Conservation (phyloP, 441 rosid species). For the Syzygium malaccense region DNA sequence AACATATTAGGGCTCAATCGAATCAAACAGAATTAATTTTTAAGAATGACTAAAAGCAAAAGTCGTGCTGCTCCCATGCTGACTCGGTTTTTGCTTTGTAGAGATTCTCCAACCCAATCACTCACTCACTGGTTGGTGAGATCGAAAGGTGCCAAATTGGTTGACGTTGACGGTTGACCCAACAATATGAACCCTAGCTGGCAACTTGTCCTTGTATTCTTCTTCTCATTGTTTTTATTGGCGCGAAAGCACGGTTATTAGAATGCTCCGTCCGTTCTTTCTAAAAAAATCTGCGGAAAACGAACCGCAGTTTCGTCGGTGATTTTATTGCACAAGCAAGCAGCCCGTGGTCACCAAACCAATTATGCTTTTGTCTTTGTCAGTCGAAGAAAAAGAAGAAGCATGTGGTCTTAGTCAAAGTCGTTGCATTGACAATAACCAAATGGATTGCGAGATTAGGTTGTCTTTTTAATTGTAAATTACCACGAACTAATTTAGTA, state of each 20-base stretch:
- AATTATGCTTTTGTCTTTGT: background rate
- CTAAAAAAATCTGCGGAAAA: background rate
- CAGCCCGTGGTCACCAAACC: background rate
- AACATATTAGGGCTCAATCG: too few species aligned
- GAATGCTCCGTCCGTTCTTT: background rate
- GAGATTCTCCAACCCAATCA: background rate
- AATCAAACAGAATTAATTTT: background rate
- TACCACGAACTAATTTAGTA: too few species aligned
- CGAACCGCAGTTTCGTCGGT: background rate
- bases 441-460: background rate
- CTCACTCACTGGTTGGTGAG: background rate
- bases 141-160: background rate
- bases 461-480: too few species aligned
- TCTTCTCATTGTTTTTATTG: too few species aligned
- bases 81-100: background rate
- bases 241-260: too few species aligned
- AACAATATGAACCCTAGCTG: background rate
- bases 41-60: background rate
- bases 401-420: background rate
- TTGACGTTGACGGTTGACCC: background rate
- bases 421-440: background rate
- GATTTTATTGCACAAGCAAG: background rate
- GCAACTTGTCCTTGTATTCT: background rate
- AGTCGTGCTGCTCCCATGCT: background rate
- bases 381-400: too few species aligned